Base-by-base conservation (phyloP, 176 grass and related monocot species). In the Puya raimondii region DNA sequence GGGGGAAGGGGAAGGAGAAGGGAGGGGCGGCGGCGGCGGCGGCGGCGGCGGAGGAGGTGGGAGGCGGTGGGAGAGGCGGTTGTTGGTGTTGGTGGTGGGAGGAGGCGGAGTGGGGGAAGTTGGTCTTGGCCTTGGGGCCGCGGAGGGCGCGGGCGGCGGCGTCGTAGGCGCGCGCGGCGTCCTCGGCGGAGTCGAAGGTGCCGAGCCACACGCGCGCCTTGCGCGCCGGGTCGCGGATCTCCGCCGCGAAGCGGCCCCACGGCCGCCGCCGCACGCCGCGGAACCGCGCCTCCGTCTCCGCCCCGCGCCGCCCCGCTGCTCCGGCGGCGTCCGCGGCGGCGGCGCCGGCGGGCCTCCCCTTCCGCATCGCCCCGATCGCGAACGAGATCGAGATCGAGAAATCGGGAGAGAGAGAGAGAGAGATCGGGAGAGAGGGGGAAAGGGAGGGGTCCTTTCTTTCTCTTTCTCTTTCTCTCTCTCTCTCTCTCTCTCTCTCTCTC, bases 221-320 rank as follows among this genome's bases (percentile, higher is more conserved):
- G 79, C 83, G 85, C 15, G 68, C 77, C 23, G 89, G 89, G 76
- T 88, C 89, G 0, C 85, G 85, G 85, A 91, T 91, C 85, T 91
- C 89, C 61, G 89, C 89, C n/a, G 85, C 85, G 82, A 75, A 91
- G 2, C 89, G 69, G 1, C 89, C 89, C 89, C 89, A 91, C 15
- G 89, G 89, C 61, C 89, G 65, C 82, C 88, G 87, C 66, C 89
- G 79, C 70, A 91, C 89, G 3, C 89, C 89, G 53, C 88, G 88
- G 77, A 91, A 86, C 70, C 88, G 65, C 74, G 63, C 78, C 42
- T 76, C 69, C 76, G 5, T 42, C 17, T 61, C 14, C 17, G 16
- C 56, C 21, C n/a, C 17, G 6, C 2, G 9, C n/a, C 56, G 3
- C 16, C 3, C 16, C 56, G 17, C 56, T 16, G 56, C 56, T 22